Evolutionary conservation across 257 asterid genomes (phyloP).

Genomic region (Verbascum thapsus): DNA sequence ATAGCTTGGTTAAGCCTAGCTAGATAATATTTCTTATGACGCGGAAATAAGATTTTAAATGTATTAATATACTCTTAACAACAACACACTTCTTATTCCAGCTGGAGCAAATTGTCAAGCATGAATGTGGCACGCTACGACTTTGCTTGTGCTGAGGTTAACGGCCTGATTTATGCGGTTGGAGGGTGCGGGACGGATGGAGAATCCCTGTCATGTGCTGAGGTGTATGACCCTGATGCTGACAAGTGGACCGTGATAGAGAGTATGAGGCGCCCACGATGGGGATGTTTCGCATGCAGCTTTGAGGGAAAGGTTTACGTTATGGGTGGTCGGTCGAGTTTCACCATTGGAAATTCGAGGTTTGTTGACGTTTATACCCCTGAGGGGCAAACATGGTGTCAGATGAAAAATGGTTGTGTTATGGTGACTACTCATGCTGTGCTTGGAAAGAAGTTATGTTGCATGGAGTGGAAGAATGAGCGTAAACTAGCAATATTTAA

Average conservation of each 20-base stretch:
- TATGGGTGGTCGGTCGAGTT: constrained; percentile 88
- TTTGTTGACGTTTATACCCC: constrained; percentile 67
- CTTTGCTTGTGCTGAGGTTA: constrained; percentile 81
- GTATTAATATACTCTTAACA: too few relatives aligned
- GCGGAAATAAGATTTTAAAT: too few relatives aligned
- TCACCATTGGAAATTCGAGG: constrained; percentile 79
- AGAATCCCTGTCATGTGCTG: constrained; percentile 68
- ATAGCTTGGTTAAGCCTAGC: neutral
- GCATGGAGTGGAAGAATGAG: constrained; percentile 89
- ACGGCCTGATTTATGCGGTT: constrained; percentile 65
- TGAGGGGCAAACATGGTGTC: constrained; percentile 55
- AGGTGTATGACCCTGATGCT: constrained; percentile 67
- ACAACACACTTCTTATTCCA: constrained; percentile 29
- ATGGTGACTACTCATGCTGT: constrained; percentile 87
- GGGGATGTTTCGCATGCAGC: constrained; percentile 79
- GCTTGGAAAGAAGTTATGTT: constrained; percentile 63
- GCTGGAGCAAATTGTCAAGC: constrained; percentile 82
- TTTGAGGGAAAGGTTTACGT: constrained; percentile 73
- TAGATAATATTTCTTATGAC: neutral
- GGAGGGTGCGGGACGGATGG: constrained; percentile 73
- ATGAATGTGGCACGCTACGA: constrained; percentile 80
- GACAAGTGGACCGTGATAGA: constrained; percentile 63
- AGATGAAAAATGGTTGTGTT: constrained; percentile 83
- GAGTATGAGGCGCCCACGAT: constrained; percentile 66
- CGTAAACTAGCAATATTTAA: constrained; percentile 61